Percentiles rank a stretch among this genome's conserved stretches.
Evolutionary conservation across 192 early-diverging fungal genomes (phyloP).

Genomic region (Coemansia sp.): DNA sequence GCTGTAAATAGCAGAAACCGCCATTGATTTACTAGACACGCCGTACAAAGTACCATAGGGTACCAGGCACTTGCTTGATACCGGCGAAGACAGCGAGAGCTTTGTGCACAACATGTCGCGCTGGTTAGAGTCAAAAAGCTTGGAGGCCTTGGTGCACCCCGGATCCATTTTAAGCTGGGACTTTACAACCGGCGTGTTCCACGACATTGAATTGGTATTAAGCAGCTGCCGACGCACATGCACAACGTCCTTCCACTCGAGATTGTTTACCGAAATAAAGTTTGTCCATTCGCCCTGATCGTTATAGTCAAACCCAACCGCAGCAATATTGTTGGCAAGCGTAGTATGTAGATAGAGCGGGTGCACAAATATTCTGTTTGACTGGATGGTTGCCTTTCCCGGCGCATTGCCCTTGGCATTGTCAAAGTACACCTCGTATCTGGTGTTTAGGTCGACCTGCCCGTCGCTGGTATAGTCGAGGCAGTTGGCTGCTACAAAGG

Average conservation of each 20-base stretch:
- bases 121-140: slow-evolving; percentile 4
- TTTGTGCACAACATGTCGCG: slow-evolving; percentile 7
- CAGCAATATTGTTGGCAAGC: slow-evolving; percentile 42
- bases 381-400: not conserved
- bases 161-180: not conserved
- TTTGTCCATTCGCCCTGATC: slow-evolving; percentile 9
- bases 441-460: not conserved
- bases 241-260: slow-evolving; percentile 5
- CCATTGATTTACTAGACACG: not conserved
- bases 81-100: not conserved
- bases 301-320: slow-evolving; percentile 8
- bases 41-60: slow-evolving; percentile 34
- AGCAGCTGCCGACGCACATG: slow-evolving; percentile 11
- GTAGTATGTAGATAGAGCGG: slow-evolving; percentile 12
- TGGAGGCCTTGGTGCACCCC: slow-evolving; percentile 1
- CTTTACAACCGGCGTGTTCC: not conserved
- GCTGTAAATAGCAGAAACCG: slow-evolving; percentile 23
- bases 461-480: slow-evolving; percentile 11
- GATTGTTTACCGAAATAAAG: slow-evolving; percentile 13
- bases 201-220: not conserved
- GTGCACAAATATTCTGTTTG: slow-evolving; percentile 16
- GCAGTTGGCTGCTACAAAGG: slow-evolving; percentile 36
- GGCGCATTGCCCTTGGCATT: not conserved
- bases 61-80: slow-evolving; percentile 9
- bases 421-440: slow-evolving; percentile 19